A percentile compares a stretch with the other conserved stretches of the same genome.
Conservation (phyloP, 768 basidiomycete species). For the Coprinopsis cinerea region DNA sequence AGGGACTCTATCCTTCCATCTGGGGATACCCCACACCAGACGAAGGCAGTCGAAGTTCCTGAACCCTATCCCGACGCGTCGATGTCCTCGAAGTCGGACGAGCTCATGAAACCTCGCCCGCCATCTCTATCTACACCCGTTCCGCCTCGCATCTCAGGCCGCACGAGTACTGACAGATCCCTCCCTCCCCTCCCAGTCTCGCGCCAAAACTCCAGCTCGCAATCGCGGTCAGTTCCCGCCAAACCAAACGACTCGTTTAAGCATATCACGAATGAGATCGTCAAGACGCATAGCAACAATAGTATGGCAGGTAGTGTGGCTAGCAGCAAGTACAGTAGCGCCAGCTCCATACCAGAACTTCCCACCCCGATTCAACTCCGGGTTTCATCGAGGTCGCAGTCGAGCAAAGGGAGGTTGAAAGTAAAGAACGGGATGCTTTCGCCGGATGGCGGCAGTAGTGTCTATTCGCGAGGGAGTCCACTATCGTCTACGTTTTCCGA, state of each 20-base stretch:
- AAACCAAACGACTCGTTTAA: background rate
- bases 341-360: background rate
- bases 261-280: background rate
- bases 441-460: background rate
- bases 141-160: conserved; percentile 10
- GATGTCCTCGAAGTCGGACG: too few relatives aligned
- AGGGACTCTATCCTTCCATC: conserved; percentile 57
- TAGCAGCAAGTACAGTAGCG: too few relatives aligned
- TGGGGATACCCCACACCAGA: conserved; percentile 14
- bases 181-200: conserved; percentile 25
- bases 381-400: background rate
- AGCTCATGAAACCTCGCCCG: too few relatives aligned
- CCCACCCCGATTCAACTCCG: background rate
- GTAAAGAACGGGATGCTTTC: background rate
- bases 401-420: background rate
- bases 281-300: background rate
- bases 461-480: background rate
- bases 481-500: background rate
- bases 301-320: background rate
- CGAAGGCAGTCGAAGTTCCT: background rate
- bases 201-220: background rate
- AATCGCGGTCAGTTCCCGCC: conserved; percentile 6
- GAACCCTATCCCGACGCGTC: background rate
- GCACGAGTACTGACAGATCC: conserved; percentile 24
- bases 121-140: background rate